Evolutionary conservation across 2,329 filamentous ascomycete species (phyloP).

Genomic region (Cladosporium velox): DNA sequence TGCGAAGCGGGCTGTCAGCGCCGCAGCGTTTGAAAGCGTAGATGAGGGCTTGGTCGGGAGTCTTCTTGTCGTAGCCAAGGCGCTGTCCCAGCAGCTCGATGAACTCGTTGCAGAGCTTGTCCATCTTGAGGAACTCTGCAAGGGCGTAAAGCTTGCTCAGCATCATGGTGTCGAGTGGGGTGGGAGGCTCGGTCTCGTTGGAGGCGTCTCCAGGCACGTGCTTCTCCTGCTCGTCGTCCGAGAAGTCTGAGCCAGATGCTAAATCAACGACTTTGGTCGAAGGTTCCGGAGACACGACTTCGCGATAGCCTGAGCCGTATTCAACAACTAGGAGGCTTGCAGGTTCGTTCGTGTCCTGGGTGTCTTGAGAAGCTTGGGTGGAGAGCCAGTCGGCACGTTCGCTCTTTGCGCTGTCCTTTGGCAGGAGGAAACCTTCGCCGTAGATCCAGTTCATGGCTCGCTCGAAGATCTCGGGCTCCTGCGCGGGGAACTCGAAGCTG

Average conservation of each 20-base stretch:
- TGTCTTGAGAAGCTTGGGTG: background rate
- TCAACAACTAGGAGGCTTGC: background rate
- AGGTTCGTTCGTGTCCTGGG: background rate
- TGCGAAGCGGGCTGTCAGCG: background rate
- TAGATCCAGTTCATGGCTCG: background rate
- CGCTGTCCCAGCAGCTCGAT: background rate
- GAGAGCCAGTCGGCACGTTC: background rate
- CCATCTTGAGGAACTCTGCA: background rate
- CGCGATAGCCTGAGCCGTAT: background rate
- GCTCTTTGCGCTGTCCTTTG: background rate
- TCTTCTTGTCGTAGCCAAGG: background rate
- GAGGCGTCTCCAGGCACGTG: background rate
- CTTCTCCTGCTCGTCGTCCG: background rate
- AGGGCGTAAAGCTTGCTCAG: constrained; percentile 11
- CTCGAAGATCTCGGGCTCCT: background rate
- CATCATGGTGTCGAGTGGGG: background rate
- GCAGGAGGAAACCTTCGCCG: background rate
- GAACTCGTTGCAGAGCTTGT: background rate
- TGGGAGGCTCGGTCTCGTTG: background rate
- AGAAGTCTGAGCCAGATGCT: background rate
- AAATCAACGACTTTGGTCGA: background rate
- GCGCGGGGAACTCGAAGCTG: background rate
- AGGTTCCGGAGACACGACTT: background rate
- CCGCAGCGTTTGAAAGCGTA: constrained; percentile 10
- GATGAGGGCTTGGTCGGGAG: background rate